These are phyloP conservation scores for Candida stauntonica DNA, from an alignment of 805 yeast species.

Conservation along the genomic window DNA sequence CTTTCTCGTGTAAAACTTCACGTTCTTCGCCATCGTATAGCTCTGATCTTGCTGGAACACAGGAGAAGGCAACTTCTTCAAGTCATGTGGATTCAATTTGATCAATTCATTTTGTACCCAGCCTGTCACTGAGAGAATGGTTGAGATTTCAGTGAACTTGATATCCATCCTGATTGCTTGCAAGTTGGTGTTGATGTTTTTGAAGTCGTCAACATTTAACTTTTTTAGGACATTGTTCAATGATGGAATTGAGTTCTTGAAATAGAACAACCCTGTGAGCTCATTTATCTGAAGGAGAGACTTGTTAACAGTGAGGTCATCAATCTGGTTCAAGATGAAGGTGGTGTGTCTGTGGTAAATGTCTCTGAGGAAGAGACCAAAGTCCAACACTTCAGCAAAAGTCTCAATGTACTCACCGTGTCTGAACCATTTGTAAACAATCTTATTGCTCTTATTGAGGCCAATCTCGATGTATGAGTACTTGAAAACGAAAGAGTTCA, in stretches of 20 bases:
- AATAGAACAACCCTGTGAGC: conserved; percentile 36
- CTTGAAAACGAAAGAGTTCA: conserved; percentile 41
- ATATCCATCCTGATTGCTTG: conserved; percentile 16
- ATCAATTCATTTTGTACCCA: conserved; percentile 64
- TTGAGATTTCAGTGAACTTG: conserved; percentile 41
- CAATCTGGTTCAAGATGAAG: conserved; percentile 31
- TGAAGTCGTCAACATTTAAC: conserved; percentile 25
- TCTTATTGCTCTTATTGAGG: conserved; percentile 40
- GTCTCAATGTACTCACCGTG: conserved; percentile 43
- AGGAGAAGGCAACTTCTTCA: conserved; percentile 25
- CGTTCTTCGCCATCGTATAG: conserved; percentile 6
- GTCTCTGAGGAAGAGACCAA: conserved; percentile 34
- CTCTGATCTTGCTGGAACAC: conserved; percentile 3
- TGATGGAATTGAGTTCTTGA: conserved; percentile 40
- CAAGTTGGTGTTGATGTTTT: conserved; percentile 22
- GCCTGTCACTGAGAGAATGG: conserved; percentile 57
- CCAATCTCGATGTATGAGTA: conserved; percentile 60
- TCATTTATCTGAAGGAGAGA: conserved; percentile 28
- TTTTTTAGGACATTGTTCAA: conserved; percentile 22
- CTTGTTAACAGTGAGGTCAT: conserved; percentile 27
- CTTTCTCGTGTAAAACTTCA: conserved; percentile 34
- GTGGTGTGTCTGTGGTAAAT: conserved; percentile 39
- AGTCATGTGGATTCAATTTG: conserved; percentile 44
- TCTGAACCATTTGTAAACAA: conserved; percentile 59
- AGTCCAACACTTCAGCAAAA: conserved; percentile 30